Evolutionary conservation across 1,284 basidiomycete species (phyloP), one percentile per base, ranked within the genome.

Genomic region (Erythrobasidium hasegawianum): DNA sequence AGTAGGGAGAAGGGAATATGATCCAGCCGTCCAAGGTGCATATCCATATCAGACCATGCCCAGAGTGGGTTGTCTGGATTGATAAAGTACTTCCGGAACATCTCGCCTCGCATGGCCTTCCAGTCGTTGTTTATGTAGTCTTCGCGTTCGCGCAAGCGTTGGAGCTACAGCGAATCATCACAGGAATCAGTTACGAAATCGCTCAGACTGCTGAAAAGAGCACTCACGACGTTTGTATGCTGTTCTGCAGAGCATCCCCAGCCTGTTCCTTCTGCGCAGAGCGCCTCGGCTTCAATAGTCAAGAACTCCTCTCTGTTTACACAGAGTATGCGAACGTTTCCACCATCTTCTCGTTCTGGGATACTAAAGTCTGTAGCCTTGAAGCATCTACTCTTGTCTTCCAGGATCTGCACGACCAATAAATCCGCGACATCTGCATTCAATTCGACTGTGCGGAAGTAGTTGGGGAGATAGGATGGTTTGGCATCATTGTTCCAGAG

Each of bases 1-100:
- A 64, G 53, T 2, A 64, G 61, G 7, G 61, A 54, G 54, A 64
- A 64, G 20, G 61, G 61, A 2, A 64, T 20, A 24, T 64, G 53
- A 24, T 64, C 61, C 39, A 64, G 40, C 9, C 61, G 33, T 9
- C 61, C 61, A 26, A 64, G 61, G 40, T 64, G 61, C 61, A 64
- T 64, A 26, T 64, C 61, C 61, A 64, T 64, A 22, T 64, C 61
- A 11, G 50, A 64, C 61, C 61, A 64, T 13, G 50, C 61, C 61
- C 61, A 64, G 3, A 64, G 40, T 33, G 61, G 61, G 29, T 64
- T 64, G 16, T 64, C 61, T 27, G 61, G 61, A 39, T 64, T 52
- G 11, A 64, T 64, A 39, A 64, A 64, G 54, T 64, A 64, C 27
- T 57, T 55, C 14, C 43, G 53, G 43, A 54, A 64, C 61, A 64